phyloP scores from a whole-genome alignment of 306 rosid genomes.

The Sphenostylis stenocarpa region DNA sequence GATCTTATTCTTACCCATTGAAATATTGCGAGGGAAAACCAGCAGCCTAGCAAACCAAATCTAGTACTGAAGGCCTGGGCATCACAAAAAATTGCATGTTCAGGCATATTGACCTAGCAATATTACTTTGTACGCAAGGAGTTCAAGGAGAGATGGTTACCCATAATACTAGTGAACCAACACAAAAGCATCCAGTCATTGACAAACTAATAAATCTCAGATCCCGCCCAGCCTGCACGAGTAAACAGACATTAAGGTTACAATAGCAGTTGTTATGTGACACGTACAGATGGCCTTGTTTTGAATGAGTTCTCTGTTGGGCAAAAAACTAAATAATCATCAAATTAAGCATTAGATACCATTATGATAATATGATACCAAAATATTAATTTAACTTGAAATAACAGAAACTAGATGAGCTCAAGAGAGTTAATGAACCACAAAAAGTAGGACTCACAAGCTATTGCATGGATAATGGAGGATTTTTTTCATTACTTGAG shows the following conservation, averaged over 20 bases:
- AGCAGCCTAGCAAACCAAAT: slow-evolving; percentile 72
- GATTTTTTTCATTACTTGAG: too few relatives aligned
- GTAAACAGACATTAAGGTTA: slow-evolving; percentile 14
- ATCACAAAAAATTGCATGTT: slow-evolving; percentile 19
- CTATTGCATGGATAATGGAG: not conserved
- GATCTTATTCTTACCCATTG: slow-evolving; percentile 74
- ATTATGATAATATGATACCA: not conserved
- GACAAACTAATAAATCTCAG: slow-evolving; percentile 71
- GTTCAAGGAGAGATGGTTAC: slow-evolving; percentile 36
- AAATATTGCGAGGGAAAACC: slow-evolving; percentile 72
- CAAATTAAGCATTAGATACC: not conserved
- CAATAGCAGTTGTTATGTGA: not conserved
- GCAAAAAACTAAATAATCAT: not conserved
- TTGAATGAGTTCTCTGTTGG: not conserved
- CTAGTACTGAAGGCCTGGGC: slow-evolving; percentile 59
- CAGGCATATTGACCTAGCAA: slow-evolving; percentile 13
- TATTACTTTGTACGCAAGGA: slow-evolving; percentile 19
- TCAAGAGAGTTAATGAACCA: not conserved
- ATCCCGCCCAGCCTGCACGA: slow-evolving; percentile 90
- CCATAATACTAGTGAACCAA: slow-evolving; percentile 58
- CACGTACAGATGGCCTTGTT: not conserved
- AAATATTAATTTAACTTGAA: too few relatives aligned
- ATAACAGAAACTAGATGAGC: not conserved
- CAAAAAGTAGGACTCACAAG: not conserved
- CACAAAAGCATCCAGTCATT: slow-evolving; percentile 73